Percentiles rank a stretch among this genome's conserved stretches.
Conservation (phyloP, 345 rosid genomes). For the Eucalyptus rudis region DNA sequence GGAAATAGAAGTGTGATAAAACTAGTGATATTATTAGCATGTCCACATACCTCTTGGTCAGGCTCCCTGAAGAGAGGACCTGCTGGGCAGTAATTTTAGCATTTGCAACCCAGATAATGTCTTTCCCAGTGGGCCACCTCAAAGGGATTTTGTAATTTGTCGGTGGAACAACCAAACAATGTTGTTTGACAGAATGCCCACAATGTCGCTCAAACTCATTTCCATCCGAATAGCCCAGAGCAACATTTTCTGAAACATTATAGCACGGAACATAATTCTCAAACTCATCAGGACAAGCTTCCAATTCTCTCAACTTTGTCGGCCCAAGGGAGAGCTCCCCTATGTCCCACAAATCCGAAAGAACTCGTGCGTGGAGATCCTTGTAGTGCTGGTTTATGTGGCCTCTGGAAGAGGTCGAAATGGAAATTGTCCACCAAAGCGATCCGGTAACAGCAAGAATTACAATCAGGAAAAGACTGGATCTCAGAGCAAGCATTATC, state of each 20-base stretch:
- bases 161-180: constrained; percentile 71
- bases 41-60: constrained; percentile 67
- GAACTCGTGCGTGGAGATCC: constrained; percentile 79
- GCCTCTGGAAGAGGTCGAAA: constrained; percentile 60
- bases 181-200: constrained; percentile 32
- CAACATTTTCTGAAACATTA: constrained; percentile 53
- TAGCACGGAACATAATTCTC: constrained; percentile 88
- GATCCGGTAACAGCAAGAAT: constrained; percentile 66
- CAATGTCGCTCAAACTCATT: constrained; percentile 55
- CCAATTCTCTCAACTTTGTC: constrained; percentile 57
- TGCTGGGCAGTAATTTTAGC: constrained; percentile 87
- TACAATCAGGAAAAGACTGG: constrained; percentile 61
- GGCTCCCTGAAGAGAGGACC: constrained; percentile 90
- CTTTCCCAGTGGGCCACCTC: constrained; percentile 96
- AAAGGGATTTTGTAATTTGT: constrained; percentile 73
- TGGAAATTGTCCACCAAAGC: constrained; percentile 87
- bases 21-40: neutral
- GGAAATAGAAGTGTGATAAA: neutral
- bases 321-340: constrained; percentile 84
- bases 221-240: constrained; percentile 35
- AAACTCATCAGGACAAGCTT: constrained; percentile 52
- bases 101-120: constrained; percentile 81
- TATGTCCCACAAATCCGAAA: constrained; percentile 81
- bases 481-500: constrained; percentile 44
- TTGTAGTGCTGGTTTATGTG: constrained; percentile 70